Base-by-base conservation (phyloP, 2,329 filamentous ascomycete genomes). In the Fusarium nisikadoi region DNA sequence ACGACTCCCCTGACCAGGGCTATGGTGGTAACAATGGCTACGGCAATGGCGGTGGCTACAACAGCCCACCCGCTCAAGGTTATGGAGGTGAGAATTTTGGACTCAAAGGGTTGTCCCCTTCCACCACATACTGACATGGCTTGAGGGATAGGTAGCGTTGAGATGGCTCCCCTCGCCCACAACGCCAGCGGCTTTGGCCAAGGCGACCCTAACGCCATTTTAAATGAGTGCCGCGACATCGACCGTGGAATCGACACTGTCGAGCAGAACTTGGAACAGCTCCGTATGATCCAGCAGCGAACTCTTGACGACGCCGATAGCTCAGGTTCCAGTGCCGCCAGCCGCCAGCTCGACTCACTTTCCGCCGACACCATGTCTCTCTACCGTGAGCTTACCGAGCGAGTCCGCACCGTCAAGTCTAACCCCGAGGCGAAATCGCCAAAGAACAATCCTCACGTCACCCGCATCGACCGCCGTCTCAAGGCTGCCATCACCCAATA, bases 181-280 rank as follows among this genome's bases (percentile, higher is more conserved):
- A 87, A 86, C 66, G 85, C 83, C 53, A 78, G 83, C 55, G 81
- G 82, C 53, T 86, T 86, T 57, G 85, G 80, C 43, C 80, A 81
- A 53, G 77, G 82, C 75, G 89, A 94, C 80, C 90, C 92, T 46
- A 94, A 94, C 79, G 89, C 89, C 62, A 92, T 97, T 74, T 88
- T 98, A 67, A 94, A 97, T 83, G 92, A 96, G 81, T 96, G 94
- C 83, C 89, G 90, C 65, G 90, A 93, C 49, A 92, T 98, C 80
- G 92, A 94, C 80, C 86, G 89, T 65, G 92, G 91, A 45, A 93
- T 98, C 77, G 88, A 93, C 70, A 86, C 90, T 65, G 89, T 98
- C 77, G 90, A 94, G 78, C 83, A 84, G 70, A 93, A 93, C 76
- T 88, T 97, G 38, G 87, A 90, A 72, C 88, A 92, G 78, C 89